Percentiles rank a stretch among this genome's conserved stretches.
Evolutionary conservation across 768 basidiomycete genomes (phyloP).

Genomic region (Suillus cothurnatus): DNA sequence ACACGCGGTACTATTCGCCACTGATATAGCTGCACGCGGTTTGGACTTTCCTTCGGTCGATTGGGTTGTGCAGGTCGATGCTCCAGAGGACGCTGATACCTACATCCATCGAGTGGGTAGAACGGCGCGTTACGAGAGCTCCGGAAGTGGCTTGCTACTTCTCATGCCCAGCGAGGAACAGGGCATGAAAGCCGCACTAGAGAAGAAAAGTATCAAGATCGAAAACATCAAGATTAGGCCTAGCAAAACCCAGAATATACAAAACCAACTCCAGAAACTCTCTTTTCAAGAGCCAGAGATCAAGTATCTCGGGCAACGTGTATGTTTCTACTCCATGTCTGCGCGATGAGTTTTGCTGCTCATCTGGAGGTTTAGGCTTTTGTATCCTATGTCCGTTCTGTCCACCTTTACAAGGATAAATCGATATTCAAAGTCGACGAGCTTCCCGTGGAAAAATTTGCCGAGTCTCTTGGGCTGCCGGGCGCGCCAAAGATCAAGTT

Average conservation of each 20-base stretch:
- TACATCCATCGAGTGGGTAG: constrained; percentile 97
- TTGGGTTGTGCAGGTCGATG: constrained; percentile 96
- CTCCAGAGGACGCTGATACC: constrained; percentile 96
- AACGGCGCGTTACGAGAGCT: constrained; percentile 91
- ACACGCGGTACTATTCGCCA: constrained; percentile 89
- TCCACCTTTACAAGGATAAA: constrained; percentile 94
- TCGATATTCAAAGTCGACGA: constrained; percentile 84
- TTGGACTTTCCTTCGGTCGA: constrained; percentile 96
- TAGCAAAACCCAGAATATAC: constrained; percentile 83
- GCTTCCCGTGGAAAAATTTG: constrained; percentile 82
- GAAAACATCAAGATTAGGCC: constrained; percentile 85
- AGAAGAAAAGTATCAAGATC: constrained; percentile 69
- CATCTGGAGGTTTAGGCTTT: constrained; percentile 65
- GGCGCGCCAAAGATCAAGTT: constrained; percentile 97
- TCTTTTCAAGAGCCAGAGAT: constrained; percentile 96
- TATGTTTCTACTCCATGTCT: constrained; percentile 39
- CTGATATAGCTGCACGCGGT: constrained; percentile 94
- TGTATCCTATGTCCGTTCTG: constrained; percentile 91
- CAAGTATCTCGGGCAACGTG: constrained; percentile 94
- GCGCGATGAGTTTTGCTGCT: background rate
- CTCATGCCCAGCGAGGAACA: constrained; percentile 91
- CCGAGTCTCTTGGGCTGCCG: constrained; percentile 88
- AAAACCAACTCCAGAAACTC: constrained; percentile 88
- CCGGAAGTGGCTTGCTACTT: constrained; percentile 83
- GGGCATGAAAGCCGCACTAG: constrained; percentile 77